A percentile compares a stretch with the other conserved stretches of the same genome.
These are phyloP conservation scores for Cystofilobasidium macerans DNA, from an alignment of 768 basidiomycete species.

Conservation along the genomic window DNA sequence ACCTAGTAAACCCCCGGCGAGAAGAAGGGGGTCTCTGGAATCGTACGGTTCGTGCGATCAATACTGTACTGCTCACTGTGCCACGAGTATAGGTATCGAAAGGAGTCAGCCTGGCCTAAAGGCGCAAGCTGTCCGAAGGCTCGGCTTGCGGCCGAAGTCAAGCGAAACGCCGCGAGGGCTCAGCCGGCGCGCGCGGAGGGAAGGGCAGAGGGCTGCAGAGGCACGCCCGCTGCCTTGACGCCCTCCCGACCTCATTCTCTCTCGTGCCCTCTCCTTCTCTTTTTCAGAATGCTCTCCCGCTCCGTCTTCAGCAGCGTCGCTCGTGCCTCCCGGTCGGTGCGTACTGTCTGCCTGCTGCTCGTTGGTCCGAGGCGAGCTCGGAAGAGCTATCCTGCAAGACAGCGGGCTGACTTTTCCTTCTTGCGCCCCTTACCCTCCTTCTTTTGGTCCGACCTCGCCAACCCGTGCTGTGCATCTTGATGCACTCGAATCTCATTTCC, in stretches of 20 bases:
- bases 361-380: neutral
- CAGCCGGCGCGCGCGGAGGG: too few relatives aligned
- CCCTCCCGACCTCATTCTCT: neutral
- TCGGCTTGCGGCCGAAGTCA: too few relatives aligned
- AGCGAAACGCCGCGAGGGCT: too few relatives aligned
- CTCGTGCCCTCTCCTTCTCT: neutral
- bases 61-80: too few relatives aligned
- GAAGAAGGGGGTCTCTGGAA: too few relatives aligned
- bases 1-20: too few relatives aligned
- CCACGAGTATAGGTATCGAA: too few relatives aligned
- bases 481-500: neutral
- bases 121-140: too few relatives aligned
- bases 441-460: constrained; percentile 10
- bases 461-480: neutral
- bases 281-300: constrained; percentile 27
- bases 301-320: constrained; percentile 27
- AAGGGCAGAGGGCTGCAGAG: too few relatives aligned
- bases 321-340: constrained; percentile 29
- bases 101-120: too few relatives aligned
- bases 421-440: constrained; percentile 16
- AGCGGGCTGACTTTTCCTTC: neutral
- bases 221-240: neutral
- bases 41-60: too few relatives aligned
- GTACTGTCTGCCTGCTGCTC: neutral
- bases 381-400: neutral